phyloP scores from a whole-genome alignment of 1,284 basidiomycete species.

The Irpex lacteus region DNA sequence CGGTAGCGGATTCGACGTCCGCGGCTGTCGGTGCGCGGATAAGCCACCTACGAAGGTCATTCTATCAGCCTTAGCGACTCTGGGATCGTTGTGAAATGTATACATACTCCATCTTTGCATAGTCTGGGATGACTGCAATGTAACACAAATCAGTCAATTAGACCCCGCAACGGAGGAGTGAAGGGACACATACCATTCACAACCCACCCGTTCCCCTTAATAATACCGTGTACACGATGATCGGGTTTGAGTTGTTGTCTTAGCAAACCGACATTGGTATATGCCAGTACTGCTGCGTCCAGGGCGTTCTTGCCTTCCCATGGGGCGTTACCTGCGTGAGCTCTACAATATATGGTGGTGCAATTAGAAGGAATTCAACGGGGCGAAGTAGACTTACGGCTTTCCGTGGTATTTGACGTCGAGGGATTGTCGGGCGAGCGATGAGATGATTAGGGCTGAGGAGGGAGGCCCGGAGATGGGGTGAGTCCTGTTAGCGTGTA shows the following conservation, averaged over 20 bases:
- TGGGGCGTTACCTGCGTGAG: conserved; percentile 69
- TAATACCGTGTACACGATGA: background rate
- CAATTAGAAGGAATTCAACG: too few species aligned
- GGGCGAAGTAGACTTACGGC: too few species aligned
- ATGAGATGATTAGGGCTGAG: background rate
- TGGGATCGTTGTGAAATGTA: background rate
- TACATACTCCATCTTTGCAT: background rate
- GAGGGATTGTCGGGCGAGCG: background rate
- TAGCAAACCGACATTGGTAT: conserved; percentile 54
- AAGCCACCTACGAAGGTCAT: conserved; percentile 37
- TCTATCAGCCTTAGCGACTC: too few species aligned
- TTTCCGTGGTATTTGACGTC: background rate
- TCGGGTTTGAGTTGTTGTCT: background rate
- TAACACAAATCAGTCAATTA: too few species aligned
- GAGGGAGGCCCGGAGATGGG: background rate
- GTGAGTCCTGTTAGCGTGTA: background rate
- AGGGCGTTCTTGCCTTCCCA: conserved; percentile 88
- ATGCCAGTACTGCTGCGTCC: conserved; percentile 82
- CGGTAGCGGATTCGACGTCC: conserved; percentile 47
- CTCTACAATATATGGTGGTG: too few species aligned
- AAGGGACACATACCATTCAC: too few species aligned
- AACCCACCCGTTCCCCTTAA: background rate
- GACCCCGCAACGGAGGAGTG: too few species aligned
- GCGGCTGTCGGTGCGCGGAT: conserved; percentile 61
- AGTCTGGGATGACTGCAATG: background rate